phyloP scores from a whole-genome alignment of 352 stramenopile genomes.

The Phytopythium ostracodes region DNA sequence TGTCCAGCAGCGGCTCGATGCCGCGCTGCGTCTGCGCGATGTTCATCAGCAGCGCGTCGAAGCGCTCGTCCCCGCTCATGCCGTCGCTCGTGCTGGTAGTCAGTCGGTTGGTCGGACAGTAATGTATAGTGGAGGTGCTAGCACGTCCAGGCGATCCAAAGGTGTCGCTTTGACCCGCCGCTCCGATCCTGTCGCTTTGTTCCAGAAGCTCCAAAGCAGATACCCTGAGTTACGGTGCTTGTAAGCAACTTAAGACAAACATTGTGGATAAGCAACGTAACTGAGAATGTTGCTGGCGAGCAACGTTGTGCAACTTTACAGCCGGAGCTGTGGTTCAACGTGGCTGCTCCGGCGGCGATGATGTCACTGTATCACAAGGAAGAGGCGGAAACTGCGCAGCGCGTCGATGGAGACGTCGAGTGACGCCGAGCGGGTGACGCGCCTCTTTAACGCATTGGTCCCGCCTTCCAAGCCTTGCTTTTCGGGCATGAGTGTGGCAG shows the following conservation, averaged over 20 bases:
- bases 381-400: not conserved
- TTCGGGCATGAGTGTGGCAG: not conserved
- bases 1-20: slow-evolving; percentile 98
- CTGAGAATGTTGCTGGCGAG: not conserved
- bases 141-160: no score
- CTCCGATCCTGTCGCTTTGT: not conserved
- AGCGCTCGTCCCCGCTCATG: slow-evolving; percentile 67
- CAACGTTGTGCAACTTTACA: not conserved
- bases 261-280: not conserved
- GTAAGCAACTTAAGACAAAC: slow-evolving; percentile 2
- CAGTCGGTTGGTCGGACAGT: not conserved
- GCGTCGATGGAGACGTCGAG: not conserved
- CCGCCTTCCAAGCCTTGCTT: not conserved
- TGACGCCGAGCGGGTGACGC: slow-evolving; percentile 3
- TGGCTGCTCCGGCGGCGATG: not conserved
- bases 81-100: slow-evolving; percentile 2
- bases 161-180: slow-evolving; percentile 2
- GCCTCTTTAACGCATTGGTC: not conserved
- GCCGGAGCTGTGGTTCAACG: not conserved
- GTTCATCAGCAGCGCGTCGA: slow-evolving; percentile 96
- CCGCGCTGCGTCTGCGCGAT: slow-evolving; percentile 95
- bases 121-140: no score
- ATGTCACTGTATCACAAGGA: slow-evolving; percentile 1
- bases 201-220: not conserved
- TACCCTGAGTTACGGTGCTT: not conserved